Conservation (phyloP, 495 filamentous ascomycete genomes). For the Rusavskia elegans region DNA sequence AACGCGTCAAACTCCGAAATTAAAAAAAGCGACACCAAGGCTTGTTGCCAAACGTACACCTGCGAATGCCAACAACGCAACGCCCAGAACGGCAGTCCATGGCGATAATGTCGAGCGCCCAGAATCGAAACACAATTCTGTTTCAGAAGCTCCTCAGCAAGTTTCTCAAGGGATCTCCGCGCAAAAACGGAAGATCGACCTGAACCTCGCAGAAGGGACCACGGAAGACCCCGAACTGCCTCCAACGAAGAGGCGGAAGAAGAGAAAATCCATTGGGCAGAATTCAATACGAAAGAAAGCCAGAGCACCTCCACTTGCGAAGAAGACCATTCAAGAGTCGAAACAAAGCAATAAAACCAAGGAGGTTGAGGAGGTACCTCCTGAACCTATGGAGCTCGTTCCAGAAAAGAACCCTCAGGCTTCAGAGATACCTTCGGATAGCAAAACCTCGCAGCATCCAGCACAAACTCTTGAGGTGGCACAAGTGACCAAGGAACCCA, state of each 20-base stretch:
- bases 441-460: neutral
- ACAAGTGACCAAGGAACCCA: neutral
- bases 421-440: neutral
- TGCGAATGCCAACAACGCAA: neutral
- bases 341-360: neutral
- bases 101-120: neutral
- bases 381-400: neutral
- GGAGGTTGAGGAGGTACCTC: neutral
- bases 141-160: no score
- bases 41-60: neutral
- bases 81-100: no score
- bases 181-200: neutral
- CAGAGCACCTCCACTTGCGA: neutral
- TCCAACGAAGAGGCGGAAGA: no score
- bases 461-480: neutral
- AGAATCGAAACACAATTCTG: neutral
- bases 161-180: neutral
- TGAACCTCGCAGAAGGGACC: no score
- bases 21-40: neutral
- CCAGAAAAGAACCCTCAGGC: neutral
- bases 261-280: neutral
- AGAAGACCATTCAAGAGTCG: neutral
- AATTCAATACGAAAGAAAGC: neutral
- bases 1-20: neutral
- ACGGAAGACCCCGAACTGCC: no score